phyloP scores from a whole-genome alignment of 2,329 filamentous ascomycete species.

The Phyllosticta ampelicida region DNA sequence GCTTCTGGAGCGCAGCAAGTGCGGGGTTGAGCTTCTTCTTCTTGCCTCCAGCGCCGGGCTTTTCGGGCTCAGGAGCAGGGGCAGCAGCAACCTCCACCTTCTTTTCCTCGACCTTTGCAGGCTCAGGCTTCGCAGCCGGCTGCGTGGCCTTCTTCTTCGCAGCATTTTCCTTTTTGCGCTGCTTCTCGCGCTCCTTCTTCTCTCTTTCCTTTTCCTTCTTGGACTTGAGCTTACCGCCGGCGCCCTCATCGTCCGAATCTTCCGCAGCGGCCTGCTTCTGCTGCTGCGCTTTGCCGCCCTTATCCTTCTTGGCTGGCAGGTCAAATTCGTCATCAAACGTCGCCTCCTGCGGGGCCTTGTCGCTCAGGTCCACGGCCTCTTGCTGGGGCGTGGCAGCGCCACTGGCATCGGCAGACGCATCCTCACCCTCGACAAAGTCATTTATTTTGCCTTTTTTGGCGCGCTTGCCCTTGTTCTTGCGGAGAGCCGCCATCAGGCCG shows the following conservation, averaged over 20 bases:
- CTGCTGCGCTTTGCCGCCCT: conserved; percentile 36
- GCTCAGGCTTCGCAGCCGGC: conserved; percentile 35
- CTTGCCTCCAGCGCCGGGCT: conserved; percentile 48
- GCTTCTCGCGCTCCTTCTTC: conserved; percentile 98
- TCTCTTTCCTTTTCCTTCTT: conserved; percentile 98
- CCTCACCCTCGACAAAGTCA: conserved; percentile 63
- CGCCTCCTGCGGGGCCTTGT: conserved; percentile 71
- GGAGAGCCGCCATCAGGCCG: conserved; percentile 39
- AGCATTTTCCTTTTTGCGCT: conserved; percentile 87
- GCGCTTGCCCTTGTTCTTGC: conserved; percentile 50
- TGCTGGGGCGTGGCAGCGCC: conserved; percentile 17
- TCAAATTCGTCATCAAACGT: conserved; percentile 68
- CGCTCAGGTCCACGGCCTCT: conserved; percentile 35
- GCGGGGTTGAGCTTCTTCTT: conserved; percentile 80
- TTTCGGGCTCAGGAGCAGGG: conserved; percentile 22
- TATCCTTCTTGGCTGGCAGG: conserved; percentile 60
- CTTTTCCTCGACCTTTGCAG: conserved; percentile 33
- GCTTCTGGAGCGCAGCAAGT: conserved; percentile 63
- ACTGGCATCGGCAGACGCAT: conserved; percentile 35
- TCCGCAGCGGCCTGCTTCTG: conserved; percentile 23
- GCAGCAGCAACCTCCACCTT: conserved; percentile 25
- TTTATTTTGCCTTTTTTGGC: conserved; percentile 81
- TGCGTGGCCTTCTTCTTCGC: conserved; percentile 49
- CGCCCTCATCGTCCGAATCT: conserved; percentile 30
- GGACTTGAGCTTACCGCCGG: conserved; percentile 55